Percentiles rank a stretch among this genome's conserved stretches.
Conservation (phyloP, 495 filamentous ascomycete genomes). For the Stereocaulon alpinum region DNA sequence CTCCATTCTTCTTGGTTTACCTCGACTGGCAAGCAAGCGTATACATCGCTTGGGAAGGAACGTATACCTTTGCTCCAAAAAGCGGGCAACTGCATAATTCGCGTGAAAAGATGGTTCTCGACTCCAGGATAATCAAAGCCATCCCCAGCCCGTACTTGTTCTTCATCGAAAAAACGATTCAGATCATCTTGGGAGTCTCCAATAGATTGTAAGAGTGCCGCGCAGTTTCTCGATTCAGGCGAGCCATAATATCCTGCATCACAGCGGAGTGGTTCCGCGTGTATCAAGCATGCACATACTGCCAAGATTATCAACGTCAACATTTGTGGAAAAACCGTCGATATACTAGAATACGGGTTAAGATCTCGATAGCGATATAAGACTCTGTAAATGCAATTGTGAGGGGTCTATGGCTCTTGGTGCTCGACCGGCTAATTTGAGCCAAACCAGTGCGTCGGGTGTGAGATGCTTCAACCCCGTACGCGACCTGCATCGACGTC, state of each 20-base stretch:
- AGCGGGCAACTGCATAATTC: neutral
- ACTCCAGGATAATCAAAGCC: neutral
- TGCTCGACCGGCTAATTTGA: neutral
- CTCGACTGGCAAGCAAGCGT: neutral
- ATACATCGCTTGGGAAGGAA: neutral
- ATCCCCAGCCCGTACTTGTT: neutral
- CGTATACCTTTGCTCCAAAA: neutral
- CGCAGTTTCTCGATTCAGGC: neutral
- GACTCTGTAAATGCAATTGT: neutral
- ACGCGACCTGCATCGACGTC: neutral
- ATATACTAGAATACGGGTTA: neutral
- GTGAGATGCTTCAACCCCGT: neutral
- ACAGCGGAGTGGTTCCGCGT: neutral
- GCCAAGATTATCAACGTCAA: too few species aligned
- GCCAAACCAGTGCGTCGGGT: neutral
- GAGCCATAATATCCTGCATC: neutral
- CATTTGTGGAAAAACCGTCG: too few species aligned
- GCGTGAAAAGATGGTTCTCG: neutral
- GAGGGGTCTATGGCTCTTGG: neutral
- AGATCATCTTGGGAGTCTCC: neutral
- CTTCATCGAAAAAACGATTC: constrained; percentile 3
- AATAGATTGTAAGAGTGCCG: neutral
- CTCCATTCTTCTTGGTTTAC: too few species aligned
- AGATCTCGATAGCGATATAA: neutral
- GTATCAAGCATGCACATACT: too few species aligned